Conservation (phyloP, 495 filamentous ascomycete species). For the Aspergillus coremiiformis region DNA sequence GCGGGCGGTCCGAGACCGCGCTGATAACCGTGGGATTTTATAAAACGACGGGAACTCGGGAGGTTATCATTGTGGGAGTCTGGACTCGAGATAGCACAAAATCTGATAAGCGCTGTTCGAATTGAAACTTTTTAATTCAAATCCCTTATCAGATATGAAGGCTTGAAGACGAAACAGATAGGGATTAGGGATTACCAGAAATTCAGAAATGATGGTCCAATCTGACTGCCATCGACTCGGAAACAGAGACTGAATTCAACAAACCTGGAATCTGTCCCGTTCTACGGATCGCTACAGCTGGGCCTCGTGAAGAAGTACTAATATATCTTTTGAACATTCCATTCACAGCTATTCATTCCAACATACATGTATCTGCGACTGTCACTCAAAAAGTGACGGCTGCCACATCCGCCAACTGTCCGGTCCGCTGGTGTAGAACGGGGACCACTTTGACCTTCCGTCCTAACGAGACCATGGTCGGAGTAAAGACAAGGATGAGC, state of each 20-base stretch:
- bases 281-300: too few relatives aligned
- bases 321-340: slow-evolving; percentile 2
- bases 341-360: slow-evolving; percentile 16
- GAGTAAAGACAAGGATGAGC: slow-evolving; percentile 25
- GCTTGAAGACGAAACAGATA: too few relatives aligned
- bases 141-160: too few relatives aligned
- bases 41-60: not conserved
- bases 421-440: slow-evolving; percentile 4
- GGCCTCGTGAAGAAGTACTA: too few relatives aligned
- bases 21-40: slow-evolving; percentile 1
- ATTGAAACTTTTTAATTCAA: too few relatives aligned
- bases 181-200: not conserved
- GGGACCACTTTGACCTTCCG: not conserved
- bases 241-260: too few relatives aligned
- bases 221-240: too few relatives aligned
- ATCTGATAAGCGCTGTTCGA: not conserved
- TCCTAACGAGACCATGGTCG: not conserved
- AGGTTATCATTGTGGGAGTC: not conserved
- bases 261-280: too few relatives aligned
- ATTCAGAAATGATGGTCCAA: not conserved
- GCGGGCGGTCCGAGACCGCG: slow-evolving; percentile 9
- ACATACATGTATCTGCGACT: slow-evolving; percentile 13
- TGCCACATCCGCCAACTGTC: slow-evolving; percentile 25
- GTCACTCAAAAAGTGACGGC: slow-evolving; percentile 32
- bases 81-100: too few relatives aligned